Evolutionary conservation across 2,329 filamentous ascomycete genomes (phyloP), one percentile per base, ranked within the genome.

Genomic region (Stemphylium lycopersici): DNA sequence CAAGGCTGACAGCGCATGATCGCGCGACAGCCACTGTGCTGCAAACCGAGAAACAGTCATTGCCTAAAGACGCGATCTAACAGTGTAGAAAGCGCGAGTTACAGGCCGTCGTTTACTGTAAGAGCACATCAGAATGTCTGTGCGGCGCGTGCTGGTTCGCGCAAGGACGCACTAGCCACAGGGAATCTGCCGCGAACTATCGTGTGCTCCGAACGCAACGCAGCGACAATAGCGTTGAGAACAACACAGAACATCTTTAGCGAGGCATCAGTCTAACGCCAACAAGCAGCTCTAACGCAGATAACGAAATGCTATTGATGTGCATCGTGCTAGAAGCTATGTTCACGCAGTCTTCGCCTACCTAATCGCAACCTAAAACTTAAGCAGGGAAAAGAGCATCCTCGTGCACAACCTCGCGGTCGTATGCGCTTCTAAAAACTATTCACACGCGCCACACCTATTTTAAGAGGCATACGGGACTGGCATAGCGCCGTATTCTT

Each of bases 1-100:
- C 56, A 51, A 18, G 56, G 56, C 40, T 59, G 46, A 56, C 15
- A 53, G 43, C 26, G 38, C 32, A 51, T 49, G 20, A 51, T 53
- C 45, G 45, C 45, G 50, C 37, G 36, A 50, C 43, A 56, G 42
- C 42, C 43, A 51, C 10, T 24, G n/a, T 43, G 32, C 18, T 52
- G 16, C 22, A 48, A 52, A 12, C 41, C 6, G 15, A 48, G 29
- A 44, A 38, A 38, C 16, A 34, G 15, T 41, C 42, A 1, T 40
- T 48, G 51, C 37, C n/a, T 46, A 8, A 29, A 31, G n/a, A 55
- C 15, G 41, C 29, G 39, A 29, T 24, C 34, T 39, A 4, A 40
- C 15, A 15, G 29, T 29, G 29, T 11, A 33, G 31, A 29, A 26
- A 36, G 20, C 18, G 20, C 31, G 8, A 36, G 4, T 29, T 31